Percentiles rank a stretch among this genome's conserved stretches.
Evolutionary conservation across 768 basidiomycete species (phyloP).

Genomic region (Kwoniella europaea): DNA sequence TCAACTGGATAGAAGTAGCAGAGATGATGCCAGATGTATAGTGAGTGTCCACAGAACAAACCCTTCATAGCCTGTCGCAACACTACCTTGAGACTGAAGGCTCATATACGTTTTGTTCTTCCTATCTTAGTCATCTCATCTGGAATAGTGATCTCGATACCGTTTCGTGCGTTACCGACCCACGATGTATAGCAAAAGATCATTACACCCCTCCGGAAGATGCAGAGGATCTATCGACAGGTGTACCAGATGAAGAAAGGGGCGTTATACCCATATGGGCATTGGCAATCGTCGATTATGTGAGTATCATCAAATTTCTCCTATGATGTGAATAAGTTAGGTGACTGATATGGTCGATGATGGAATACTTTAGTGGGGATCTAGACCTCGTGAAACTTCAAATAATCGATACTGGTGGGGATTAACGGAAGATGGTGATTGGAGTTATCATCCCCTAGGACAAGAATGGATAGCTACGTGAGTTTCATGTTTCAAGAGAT

Average conservation of each 20-base stretch:
- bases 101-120: no score
- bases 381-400: conserved; percentile 39
- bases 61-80: no score
- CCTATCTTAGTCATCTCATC: conserved; percentile 22
- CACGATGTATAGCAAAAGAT: conserved; percentile 48
- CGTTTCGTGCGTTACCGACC: conserved; percentile 53
- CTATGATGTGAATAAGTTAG: no score
- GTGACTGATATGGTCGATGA: background rate
- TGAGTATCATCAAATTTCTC: conserved; percentile 27
- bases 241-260: conserved; percentile 47
- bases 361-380: conserved; percentile 48
- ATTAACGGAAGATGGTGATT: conserved; percentile 41
- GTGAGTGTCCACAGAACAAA: conserved; percentile 29
- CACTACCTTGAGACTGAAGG: no score
- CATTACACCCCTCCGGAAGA: conserved; percentile 44
- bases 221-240: conserved; percentile 34
- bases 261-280: conserved; percentile 54
- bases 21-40: conserved; percentile 56
- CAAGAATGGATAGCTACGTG: conserved; percentile 53
- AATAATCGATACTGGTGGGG: conserved; percentile 49
- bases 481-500: conserved; percentile 16
- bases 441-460: conserved; percentile 53
- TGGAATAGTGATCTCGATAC: conserved; percentile 46
- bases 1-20: conserved; percentile 47
- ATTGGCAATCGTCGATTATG: conserved; percentile 52